phyloP scores from a whole-genome alignment of 371 early-diverging fungal species.

The Mortierella sp. region DNA sequence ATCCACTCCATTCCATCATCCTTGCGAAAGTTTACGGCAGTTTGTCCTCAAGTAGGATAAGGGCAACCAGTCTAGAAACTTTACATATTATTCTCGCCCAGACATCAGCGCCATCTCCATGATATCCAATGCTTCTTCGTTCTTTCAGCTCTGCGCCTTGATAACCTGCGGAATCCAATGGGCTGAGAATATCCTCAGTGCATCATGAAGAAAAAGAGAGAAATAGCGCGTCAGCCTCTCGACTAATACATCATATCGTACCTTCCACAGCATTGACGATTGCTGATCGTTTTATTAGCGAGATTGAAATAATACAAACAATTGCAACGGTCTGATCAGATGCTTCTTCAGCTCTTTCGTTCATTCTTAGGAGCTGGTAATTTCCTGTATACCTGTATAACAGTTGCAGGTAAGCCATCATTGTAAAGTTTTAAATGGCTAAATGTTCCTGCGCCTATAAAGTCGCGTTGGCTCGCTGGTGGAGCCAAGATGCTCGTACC shows the following conservation, averaged over 20 bases:
- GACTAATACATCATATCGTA: neutral
- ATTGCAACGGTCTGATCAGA: conserved; percentile 9
- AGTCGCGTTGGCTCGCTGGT: neutral
- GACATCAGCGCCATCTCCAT: no score
- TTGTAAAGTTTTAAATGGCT: neutral
- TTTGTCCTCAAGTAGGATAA: no score
- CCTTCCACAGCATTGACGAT: neutral
- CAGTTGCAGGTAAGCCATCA: neutral
- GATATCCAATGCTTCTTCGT: no score
- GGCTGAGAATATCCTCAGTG: no score
- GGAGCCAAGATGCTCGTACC: neutral
- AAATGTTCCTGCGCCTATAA: neutral
- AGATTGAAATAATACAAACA: neutral
- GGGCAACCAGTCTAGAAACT: no score
- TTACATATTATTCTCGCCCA: no score
- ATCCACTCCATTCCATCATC: no score
- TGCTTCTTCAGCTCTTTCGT: neutral
- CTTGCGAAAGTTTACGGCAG: no score
- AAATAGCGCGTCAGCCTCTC: neutral
- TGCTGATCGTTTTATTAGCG: neutral
- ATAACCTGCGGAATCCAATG: no score
- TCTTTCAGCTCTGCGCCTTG: no score
- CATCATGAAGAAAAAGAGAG: neutral
- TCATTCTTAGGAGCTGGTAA: neutral
- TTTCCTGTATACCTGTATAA: neutral